Evolutionary conservation across 2,329 filamentous ascomycete species (phyloP).

Genomic region (Penicillium sp.): DNA sequence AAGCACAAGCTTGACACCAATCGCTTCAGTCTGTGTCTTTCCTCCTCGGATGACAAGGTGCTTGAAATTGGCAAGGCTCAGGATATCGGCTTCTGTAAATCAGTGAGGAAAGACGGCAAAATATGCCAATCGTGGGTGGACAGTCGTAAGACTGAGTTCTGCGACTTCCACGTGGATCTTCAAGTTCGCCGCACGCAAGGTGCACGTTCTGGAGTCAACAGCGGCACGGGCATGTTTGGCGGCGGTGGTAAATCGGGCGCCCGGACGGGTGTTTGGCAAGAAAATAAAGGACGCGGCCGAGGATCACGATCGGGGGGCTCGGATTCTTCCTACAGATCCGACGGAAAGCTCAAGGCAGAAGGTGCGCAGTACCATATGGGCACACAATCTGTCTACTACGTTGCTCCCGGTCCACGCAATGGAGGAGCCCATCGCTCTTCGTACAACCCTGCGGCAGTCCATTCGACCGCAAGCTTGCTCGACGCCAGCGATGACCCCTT

Average conservation of each 20-base stretch:
- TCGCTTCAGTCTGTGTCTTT: conserved; percentile 77
- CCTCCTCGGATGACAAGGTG: conserved; percentile 79
- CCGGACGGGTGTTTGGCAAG: conserved; percentile 39
- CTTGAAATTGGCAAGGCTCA: conserved; percentile 80
- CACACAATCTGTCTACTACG: conserved; percentile 42
- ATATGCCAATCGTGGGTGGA: conserved; percentile 82
- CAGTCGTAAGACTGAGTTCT: conserved; percentile 77
- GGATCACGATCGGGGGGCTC: neutral
- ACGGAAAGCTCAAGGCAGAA: conserved; percentile 29
- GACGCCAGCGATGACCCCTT: conserved; percentile 42
- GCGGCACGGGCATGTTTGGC: conserved; percentile 51
- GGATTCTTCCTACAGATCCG: neutral
- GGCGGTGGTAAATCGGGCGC: conserved; percentile 32
- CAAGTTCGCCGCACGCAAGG: conserved; percentile 66
- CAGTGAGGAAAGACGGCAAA: conserved; percentile 75
- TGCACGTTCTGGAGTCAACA: conserved; percentile 72
- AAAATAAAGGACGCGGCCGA: conserved; percentile 2
- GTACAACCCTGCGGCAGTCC: conserved; percentile 21
- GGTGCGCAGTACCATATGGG: conserved; percentile 36
- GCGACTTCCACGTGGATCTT: conserved; percentile 85
- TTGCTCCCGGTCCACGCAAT: conserved; percentile 32
- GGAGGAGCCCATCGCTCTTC: conserved; percentile 12
- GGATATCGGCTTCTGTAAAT: conserved; percentile 84
- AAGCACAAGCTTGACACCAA: conserved; percentile 69
- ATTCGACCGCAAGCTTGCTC: conserved; percentile 37